Evolutionary conservation across 1,139 yeast species (phyloP), one percentile per base, ranked within the genome.

Genomic region (Tardiomyces depauwii): DNA sequence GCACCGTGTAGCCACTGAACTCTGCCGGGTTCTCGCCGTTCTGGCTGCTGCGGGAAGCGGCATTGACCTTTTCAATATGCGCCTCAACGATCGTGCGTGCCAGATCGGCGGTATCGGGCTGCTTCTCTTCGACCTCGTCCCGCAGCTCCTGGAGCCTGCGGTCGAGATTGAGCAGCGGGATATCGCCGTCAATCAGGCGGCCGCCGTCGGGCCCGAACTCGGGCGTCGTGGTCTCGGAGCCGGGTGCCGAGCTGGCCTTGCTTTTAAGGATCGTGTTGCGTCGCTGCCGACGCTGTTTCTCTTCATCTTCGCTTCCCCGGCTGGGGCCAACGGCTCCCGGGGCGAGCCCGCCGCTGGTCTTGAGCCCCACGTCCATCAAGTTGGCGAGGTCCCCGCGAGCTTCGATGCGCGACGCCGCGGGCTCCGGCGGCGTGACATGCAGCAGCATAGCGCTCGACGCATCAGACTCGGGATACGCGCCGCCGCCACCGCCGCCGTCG

Each of bases 271-370:
- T 25, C 7, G 14, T 27, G 25, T 41, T 18, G 38, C 19, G 2
- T 13, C 28, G 33, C 9, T 7, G 23, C 5, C 30, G 36, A 16
- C 40, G 44, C 14, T 44, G 36, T 44, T 25, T 40, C 21, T 45
- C 46, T 18, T 47, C 50, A 13, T 48, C 54, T 16, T 46, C 45
- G 36, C 39, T 45, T 3, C n/a, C 36, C 10, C 11, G 36, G 36
- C 36, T 14, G 5, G 16, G 10, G 10, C 11, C 36, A 3, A 45
- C 49, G 2, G 61, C 60, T 10, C 64, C 64, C 3, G 63, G 63
- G 4, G 63, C 63, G 42, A 60, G 45, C 1, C 64, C 64, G 5
- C 60, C 63, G 9, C 57, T 49, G 6, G 60, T 56, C 36, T 54
- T 48, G 12, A 53, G 41, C 5, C 62, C 62, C 30, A 59, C 50